These are phyloP conservation scores for Pseudocohnilembus persalinus DNA, from an alignment of 169 alveolate genomes.

Conservation along the genomic window DNA sequence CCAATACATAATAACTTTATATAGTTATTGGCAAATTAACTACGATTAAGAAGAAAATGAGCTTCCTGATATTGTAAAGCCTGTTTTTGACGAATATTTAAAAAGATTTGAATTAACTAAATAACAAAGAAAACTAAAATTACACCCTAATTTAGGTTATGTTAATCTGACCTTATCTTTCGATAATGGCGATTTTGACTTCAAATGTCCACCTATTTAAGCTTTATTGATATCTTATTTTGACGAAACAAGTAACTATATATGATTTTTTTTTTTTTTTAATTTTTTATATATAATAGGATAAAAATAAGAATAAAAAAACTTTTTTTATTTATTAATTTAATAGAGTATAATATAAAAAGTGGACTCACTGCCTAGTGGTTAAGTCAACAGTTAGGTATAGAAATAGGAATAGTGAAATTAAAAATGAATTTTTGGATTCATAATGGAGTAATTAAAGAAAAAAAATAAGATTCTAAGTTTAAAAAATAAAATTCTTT, in stretches of 20 bases:
- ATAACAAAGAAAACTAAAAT: slow-evolving; percentile 30
- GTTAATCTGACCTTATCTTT: slow-evolving; percentile 33
- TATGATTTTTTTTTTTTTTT: not conserved
- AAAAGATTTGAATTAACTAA: slow-evolving; percentile 30
- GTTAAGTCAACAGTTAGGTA: slow-evolving; percentile 7
- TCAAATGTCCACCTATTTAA: slow-evolving; percentile 43
- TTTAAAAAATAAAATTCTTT: too few species aligned
- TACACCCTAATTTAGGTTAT: slow-evolving; percentile 47
- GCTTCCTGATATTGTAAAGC: slow-evolving; percentile 30
- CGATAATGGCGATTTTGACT: slow-evolving; percentile 51
- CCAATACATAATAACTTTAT: too few species aligned
- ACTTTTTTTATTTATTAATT: not conserved
- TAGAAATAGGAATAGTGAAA: slow-evolving; percentile 21
- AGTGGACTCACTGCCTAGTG: slow-evolving; percentile 18
- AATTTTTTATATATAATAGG: not conserved
- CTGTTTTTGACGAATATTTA: slow-evolving; percentile 30
- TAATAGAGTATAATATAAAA: not conserved
- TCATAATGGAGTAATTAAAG: slow-evolving; percentile 40
- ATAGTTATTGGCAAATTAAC: slow-evolving; percentile 42
- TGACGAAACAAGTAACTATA: slow-evolving; percentile 25
- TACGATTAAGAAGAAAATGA: slow-evolving; percentile 36
- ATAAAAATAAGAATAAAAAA: too few species aligned
- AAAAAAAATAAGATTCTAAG: not conserved
- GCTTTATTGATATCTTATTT: slow-evolving; percentile 42
- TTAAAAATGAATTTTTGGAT: slow-evolving; percentile 44